phyloP scores from a whole-genome alignment of 2,329 filamentous ascomycete genomes.

The Pezicula radicicola region DNA sequence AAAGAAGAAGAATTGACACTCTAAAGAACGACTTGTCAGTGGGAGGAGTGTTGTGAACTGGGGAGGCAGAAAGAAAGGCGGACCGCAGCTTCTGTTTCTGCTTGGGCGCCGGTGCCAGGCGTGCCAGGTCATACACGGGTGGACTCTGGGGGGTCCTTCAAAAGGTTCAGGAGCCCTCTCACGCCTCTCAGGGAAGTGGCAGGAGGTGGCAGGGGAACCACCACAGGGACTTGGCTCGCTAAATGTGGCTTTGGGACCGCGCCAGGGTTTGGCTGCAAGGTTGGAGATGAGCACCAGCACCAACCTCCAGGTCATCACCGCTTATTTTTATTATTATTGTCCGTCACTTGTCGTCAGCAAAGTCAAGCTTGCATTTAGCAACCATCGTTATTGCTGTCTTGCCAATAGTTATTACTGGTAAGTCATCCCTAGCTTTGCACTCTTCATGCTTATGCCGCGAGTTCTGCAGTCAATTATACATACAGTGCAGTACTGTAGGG shows the following conservation, averaged over 20 bases:
- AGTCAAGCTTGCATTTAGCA: too few relatives aligned
- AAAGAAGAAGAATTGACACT: conserved; percentile 12
- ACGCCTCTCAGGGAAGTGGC: neutral
- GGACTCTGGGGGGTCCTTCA: too few relatives aligned
- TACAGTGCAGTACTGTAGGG: neutral
- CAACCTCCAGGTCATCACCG: neutral
- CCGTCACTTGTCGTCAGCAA: too few relatives aligned
- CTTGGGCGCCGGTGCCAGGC: too few relatives aligned
- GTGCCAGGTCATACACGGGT: too few relatives aligned
- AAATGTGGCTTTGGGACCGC: neutral
- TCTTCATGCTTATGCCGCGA: too few relatives aligned
- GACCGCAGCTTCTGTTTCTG: neutral
- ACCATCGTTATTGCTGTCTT: too few relatives aligned
- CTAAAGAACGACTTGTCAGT: conserved; percentile 17
- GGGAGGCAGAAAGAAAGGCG: conserved; percentile 2
- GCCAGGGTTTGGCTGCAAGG: neutral
- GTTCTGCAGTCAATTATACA: too few relatives aligned
- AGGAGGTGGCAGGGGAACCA: neutral
- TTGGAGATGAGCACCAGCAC: neutral
- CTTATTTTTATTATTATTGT: too few relatives aligned
- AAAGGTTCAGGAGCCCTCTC: too few relatives aligned
- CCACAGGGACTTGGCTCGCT: neutral
- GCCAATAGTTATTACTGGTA: too few relatives aligned
- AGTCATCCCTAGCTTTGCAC: too few relatives aligned
- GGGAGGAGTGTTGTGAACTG: conserved; percentile 11